Evolutionary conservation across 2,329 filamentous ascomycete species (phyloP).

Genomic region (Myrmaecium sp.): DNA sequence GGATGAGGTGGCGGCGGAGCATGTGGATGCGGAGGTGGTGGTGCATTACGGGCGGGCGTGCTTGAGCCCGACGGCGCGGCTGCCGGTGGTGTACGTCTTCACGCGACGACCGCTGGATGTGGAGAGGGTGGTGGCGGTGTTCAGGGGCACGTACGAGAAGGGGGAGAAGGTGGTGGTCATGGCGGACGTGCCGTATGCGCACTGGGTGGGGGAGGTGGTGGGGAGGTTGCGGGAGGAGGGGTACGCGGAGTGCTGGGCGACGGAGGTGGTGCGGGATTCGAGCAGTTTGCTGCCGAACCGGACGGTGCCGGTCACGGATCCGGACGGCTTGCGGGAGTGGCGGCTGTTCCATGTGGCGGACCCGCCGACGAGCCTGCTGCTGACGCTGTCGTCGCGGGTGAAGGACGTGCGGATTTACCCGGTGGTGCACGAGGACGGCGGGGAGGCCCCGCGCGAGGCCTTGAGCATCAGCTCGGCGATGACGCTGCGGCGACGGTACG

Average conservation of each 20-base stretch:
- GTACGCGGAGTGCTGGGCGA: constrained; percentile 54
- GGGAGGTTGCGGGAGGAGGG: constrained; percentile 39
- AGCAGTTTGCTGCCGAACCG: constrained; percentile 73
- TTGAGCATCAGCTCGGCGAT: constrained; percentile 35
- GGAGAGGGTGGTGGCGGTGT: constrained; percentile 39
- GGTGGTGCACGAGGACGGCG: constrained; percentile 23
- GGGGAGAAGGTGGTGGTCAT: constrained; percentile 56
- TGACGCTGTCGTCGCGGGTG: constrained; percentile 74
- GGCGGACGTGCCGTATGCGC: constrained; percentile 76
- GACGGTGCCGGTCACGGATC: constrained; percentile 37
- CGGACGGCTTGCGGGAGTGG: constrained; percentile 43
- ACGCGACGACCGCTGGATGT: constrained; percentile 55
- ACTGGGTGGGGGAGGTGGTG: constrained; percentile 48
- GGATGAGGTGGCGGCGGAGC: constrained; percentile 90
- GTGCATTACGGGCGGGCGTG: constrained; percentile 91
- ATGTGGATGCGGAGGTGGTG: constrained; percentile 76
- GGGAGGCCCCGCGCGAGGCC: constrained; percentile 11
- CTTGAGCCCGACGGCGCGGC: constrained; percentile 69
- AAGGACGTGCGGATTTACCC: constrained; percentile 63
- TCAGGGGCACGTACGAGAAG: constrained; percentile 53
- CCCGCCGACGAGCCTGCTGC: constrained; percentile 64
- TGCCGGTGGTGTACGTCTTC: constrained; percentile 84
- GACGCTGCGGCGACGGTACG: constrained; percentile 70
- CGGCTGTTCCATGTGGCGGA: constrained; percentile 72
- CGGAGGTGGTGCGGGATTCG: constrained; percentile 61